Base-by-base conservation (phyloP, 2,329 filamentous ascomycete species). In the Fusarium camptoceras region DNA sequence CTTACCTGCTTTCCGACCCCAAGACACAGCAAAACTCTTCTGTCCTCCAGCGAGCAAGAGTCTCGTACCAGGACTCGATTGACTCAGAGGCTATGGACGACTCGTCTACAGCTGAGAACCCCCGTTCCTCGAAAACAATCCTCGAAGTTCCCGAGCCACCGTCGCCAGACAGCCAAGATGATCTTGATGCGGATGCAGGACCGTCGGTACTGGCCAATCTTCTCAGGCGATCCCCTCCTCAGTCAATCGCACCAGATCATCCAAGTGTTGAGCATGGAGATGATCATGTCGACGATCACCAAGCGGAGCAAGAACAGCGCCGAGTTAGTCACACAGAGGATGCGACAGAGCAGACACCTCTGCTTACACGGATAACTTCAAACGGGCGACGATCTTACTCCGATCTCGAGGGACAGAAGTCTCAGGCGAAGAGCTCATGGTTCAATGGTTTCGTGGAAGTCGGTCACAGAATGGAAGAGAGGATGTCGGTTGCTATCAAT, bases 1-100 rank as follows among this genome's bases (percentile, higher is more conserved):
- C 89, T 20, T 94, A 94, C 77, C 90, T 93, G 51, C 86, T 97
- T 28, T 91, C 91, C 41, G 89, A 92, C 73, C 85, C 86, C 73
- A 81, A 84, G 60, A 78, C 81, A 61, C 73, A 78, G 44, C 81
- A 79, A 44, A 82, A 78, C 64, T 80, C 83, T 7, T 81, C 83
- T 12, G 85, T 88, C 62, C 79, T 88, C n/a, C 77, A 79, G 25
- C 77, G 78, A 41, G 68, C 74, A 10, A 75, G 78, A 62, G 57
- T 73, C 16, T 78, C 77, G 2, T 50, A 75, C 20, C 76, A 77
- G 16, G 78, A 80, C 31, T 59, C 73, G 15, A 73, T 75, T 22
- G 58, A 42, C 11, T 60, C 72, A 5, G 74, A 79, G 7, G 59
- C 59, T 22, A 64, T 68, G 31, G 75, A 74, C 34, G 57, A 66